Evolutionary conservation across 2,329 filamentous ascomycete species (phyloP).

Genomic region (Penicillium sp.): DNA sequence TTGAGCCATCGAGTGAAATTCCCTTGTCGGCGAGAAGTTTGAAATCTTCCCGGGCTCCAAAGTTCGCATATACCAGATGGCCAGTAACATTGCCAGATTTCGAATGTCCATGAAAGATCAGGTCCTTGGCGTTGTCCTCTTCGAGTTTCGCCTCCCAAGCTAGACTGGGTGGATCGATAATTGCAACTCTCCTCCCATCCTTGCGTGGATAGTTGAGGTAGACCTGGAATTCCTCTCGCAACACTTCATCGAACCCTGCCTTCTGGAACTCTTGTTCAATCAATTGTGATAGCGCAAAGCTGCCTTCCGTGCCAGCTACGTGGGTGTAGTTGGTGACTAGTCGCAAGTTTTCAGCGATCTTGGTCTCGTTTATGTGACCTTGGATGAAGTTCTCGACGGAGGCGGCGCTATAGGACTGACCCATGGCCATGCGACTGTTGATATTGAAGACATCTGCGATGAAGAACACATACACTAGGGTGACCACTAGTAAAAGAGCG

Average conservation of each 20-base stretch:
- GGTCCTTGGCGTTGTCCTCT: constrained; percentile 74
- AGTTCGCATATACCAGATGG: constrained; percentile 87
- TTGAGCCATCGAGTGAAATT: constrained; percentile 72
- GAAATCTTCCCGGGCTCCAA: constrained; percentile 83
- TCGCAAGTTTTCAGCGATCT: constrained; percentile 69
- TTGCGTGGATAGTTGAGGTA: constrained; percentile 87
- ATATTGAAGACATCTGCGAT: constrained; percentile 76
- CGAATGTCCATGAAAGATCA: constrained; percentile 84
- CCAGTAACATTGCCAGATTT: constrained; percentile 82
- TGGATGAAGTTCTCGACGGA: constrained; percentile 74
- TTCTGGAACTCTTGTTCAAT: constrained; percentile 72
- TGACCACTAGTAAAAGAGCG: constrained; percentile 71
- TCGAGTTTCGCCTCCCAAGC: constrained; percentile 80
- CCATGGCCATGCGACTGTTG: constrained; percentile 61
- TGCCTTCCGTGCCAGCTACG: constrained; percentile 90
- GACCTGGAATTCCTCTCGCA: constrained; percentile 75
- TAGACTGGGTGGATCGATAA: constrained; percentile 67
- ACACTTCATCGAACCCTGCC: constrained; percentile 71
- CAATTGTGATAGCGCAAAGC: constrained; percentile 81
- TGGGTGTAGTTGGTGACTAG: constrained; percentile 84
- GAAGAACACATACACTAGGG: constrained; percentile 80
- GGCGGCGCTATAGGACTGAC: constrained; percentile 78
- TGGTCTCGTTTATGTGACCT: constrained; percentile 65
- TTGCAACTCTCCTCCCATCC: constrained; percentile 75
- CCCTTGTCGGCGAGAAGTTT: constrained; percentile 66